Evolutionary conservation across 1,284 basidiomycete genomes (phyloP).

Genomic region (Ceratobasidium sp.): DNA sequence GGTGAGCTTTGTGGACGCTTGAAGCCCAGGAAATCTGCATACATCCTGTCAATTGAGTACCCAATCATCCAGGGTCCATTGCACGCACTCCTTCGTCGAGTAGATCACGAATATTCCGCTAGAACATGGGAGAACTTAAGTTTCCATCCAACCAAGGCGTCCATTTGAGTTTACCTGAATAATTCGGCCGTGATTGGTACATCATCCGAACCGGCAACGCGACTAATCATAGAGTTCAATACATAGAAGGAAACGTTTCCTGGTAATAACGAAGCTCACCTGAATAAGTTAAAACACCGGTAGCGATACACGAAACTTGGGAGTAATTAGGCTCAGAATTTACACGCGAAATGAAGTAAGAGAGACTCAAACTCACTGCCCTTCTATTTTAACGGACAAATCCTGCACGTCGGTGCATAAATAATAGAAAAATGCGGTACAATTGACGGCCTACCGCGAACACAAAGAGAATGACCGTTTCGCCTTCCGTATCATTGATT

Average conservation of each 20-base stretch:
- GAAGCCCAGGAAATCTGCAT: slow-evolving; percentile 66
- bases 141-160: background rate
- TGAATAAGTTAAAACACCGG: slow-evolving; percentile 69
- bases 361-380: slow-evolving; percentile 49
- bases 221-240: slow-evolving; percentile 25
- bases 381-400: slow-evolving; percentile 66
- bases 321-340: background rate
- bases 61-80: too few species aligned
- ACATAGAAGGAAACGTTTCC: background rate
- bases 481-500: slow-evolving; percentile 58
- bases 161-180: slow-evolving; percentile 49
- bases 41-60: background rate
- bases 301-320: slow-evolving; percentile 65
- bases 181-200: slow-evolving; percentile 69
- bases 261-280: slow-evolving; percentile 46
- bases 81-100: slow-evolving; percentile 66
- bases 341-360: background rate
- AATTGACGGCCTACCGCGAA: slow-evolving; percentile 61
- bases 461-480: slow-evolving; percentile 68
- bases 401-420: slow-evolving; percentile 50
- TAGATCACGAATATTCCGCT: slow-evolving; percentile 72
- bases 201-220: slow-evolving; percentile 46
- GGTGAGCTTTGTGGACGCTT: slow-evolving; percentile 72
- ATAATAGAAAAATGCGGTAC: background rate
- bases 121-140: background rate